Evolutionary conservation across 257 asterid genomes (phyloP).

Genomic region (Lantana camara): DNA sequence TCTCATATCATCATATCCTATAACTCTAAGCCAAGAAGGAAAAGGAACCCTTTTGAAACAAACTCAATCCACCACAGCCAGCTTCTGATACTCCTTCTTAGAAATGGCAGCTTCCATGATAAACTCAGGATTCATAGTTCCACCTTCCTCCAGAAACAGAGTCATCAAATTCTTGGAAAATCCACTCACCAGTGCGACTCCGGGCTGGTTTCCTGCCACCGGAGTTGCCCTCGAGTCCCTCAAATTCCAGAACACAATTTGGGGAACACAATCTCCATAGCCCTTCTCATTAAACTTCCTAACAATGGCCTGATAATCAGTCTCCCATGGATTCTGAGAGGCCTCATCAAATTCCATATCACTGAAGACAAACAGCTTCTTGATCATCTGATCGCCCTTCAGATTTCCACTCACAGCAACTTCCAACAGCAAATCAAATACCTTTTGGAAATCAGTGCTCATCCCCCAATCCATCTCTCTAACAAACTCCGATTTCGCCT

Average conservation of each 20-base stretch:
- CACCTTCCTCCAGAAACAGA: conserved; percentile 37
- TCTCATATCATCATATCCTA: neutral
- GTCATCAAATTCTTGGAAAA: conserved; percentile 54
- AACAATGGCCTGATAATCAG: conserved; percentile 46
- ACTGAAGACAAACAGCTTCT: conserved; percentile 54
- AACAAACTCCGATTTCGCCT: conserved; percentile 26
- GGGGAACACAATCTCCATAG: conserved; percentile 45
- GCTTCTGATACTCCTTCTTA: conserved; percentile 41
- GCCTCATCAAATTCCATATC: conserved; percentile 47
- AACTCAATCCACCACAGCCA: conserved; percentile 40
- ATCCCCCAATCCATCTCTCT: conserved; percentile 41
- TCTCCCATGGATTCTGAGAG: conserved; percentile 38
- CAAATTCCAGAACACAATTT: conserved; percentile 59
- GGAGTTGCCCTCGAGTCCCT: conserved; percentile 52
- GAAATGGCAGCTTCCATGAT: conserved; percentile 52
- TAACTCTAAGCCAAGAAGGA: too few relatives aligned
- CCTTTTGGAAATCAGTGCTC: conserved; percentile 50
- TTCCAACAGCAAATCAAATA: conserved; percentile 47
- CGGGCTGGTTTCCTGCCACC: conserved; percentile 33
- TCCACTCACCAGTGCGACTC: conserved; percentile 52
- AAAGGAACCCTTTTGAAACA: neutral
- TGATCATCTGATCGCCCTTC: conserved; percentile 44
- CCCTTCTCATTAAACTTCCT: conserved; percentile 42
- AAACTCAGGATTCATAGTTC: conserved; percentile 30
- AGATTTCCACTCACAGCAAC: conserved; percentile 42